Percentiles rank a stretch among this genome's conserved stretches.
These are phyloP conservation scores for Suhomyces chickasaworum DNA, from an alignment of 1,139 yeast genomes.

Conservation along the genomic window DNA sequence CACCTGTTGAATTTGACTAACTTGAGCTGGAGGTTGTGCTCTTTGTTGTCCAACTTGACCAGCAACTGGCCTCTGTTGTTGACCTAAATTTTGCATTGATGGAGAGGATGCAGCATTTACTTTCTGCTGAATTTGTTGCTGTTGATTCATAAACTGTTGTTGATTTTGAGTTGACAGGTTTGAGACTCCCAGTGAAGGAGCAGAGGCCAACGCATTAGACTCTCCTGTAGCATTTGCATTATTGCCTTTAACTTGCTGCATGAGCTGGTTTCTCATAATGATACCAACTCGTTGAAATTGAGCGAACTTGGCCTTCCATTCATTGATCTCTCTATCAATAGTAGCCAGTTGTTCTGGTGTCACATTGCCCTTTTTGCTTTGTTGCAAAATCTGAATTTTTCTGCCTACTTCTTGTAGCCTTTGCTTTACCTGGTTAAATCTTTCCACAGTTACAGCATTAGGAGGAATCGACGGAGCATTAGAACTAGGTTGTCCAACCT, in stretches of 20 bases:
- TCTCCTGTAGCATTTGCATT: slow-evolving; percentile 13
- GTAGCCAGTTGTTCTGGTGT: slow-evolving; percentile 35
- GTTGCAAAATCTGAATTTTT: slow-evolving; percentile 37
- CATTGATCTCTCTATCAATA: slow-evolving; percentile 40
- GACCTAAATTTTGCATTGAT: slow-evolving; percentile 5
- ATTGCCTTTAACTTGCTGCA: slow-evolving; percentile 34
- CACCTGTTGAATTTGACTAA: slow-evolving; percentile 18
- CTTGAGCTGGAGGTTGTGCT: slow-evolving; percentile 16
- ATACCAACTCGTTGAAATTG: slow-evolving; percentile 43
- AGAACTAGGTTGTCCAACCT: slow-evolving; percentile 2
- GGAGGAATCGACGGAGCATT: slow-evolving; percentile 23
- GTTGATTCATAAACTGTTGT: slow-evolving; percentile 16
- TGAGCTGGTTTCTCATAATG: slow-evolving; percentile 41
- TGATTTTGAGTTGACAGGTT: slow-evolving; percentile 11
- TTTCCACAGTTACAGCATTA: slow-evolving; percentile 40
- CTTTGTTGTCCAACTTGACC: slow-evolving; percentile 9
- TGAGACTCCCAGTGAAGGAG: slow-evolving; percentile 2
- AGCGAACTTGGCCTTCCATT: slow-evolving; percentile 36
- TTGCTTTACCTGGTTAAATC: slow-evolving; percentile 43
- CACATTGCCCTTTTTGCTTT: slow-evolving; percentile 33
- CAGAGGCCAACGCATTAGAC: not conserved
- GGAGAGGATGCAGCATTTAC: slow-evolving; percentile 8
- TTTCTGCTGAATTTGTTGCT: slow-evolving; percentile 17
- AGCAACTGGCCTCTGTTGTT: slow-evolving; percentile 2
- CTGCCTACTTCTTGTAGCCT: slow-evolving; percentile 46